A percentile compares a stretch with the other conserved stretches of the same genome.
Conservation (phyloP, 2,329 filamentous ascomycete genomes). For the Chrysoporthe deuterocubensis region DNA sequence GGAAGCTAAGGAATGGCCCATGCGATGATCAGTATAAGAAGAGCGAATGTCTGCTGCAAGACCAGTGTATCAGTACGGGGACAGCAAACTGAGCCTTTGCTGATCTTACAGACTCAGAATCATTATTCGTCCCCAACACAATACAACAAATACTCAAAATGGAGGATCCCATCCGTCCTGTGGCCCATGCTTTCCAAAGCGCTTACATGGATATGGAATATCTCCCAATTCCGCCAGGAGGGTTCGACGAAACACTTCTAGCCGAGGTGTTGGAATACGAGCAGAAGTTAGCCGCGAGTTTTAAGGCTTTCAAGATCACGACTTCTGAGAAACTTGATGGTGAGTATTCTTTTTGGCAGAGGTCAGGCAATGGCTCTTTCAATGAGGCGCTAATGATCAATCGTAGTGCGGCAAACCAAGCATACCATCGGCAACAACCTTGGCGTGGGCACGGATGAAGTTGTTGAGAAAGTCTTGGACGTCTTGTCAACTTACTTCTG, state of each 20-base stretch:
- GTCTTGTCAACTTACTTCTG: conserved; percentile 2
- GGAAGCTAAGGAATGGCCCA: background rate
- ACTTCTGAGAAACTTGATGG: background rate
- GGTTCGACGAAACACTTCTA: background rate
- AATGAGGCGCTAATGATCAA: background rate
- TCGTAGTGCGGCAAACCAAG: background rate
- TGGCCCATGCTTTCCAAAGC: background rate
- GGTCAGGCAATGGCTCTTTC: background rate
- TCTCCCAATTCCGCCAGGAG: background rate
- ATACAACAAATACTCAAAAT: background rate
- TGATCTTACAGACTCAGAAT: background rate
- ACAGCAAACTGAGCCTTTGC: background rate
- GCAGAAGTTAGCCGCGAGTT: background rate
- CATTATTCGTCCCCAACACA: background rate
- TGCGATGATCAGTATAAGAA: background rate
- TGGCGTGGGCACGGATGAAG: background rate
- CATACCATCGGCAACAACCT: background rate
- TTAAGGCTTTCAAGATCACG: background rate
- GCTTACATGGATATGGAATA: background rate
- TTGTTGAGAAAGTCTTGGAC: background rate
- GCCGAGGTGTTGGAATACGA: background rate
- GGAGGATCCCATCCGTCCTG: background rate
- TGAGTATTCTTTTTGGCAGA: background rate
- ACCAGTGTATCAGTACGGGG: background rate
- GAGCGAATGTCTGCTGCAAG: background rate